A percentile compares a stretch with the other conserved stretches of the same genome.
Evolutionary conservation across 148 eudicot species (phyloP).

Genomic region (Heliosperma pusillum): DNA sequence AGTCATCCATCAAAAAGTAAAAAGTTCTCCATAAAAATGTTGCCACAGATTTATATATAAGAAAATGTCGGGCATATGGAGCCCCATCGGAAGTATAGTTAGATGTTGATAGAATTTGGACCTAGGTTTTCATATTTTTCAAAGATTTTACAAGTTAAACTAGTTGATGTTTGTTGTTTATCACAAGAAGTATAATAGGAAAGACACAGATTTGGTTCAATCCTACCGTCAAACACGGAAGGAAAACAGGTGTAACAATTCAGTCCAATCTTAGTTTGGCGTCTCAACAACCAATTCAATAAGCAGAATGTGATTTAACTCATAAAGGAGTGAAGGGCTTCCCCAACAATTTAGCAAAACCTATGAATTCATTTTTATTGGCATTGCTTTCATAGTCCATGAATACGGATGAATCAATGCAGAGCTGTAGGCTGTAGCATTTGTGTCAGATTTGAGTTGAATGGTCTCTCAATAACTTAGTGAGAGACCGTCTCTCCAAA

Average conservation of each 20-base stretch:
- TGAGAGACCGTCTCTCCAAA: too few species aligned
- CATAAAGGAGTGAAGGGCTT: neutral
- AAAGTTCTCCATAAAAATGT: neutral
- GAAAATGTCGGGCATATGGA: too few species aligned
- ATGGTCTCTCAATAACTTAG: too few species aligned
- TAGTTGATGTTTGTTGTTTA: too few species aligned
- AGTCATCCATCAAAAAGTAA: neutral
- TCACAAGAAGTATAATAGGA: too few species aligned
- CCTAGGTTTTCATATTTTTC: too few species aligned
- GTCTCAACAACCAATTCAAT: neutral
- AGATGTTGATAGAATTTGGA: too few species aligned
- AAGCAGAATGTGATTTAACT: too few species aligned
- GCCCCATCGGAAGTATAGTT: too few species aligned
- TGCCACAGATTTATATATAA: neutral
- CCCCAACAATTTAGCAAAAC: neutral
- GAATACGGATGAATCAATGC: neutral
- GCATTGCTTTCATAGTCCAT: neutral
- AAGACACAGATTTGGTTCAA: too few species aligned
- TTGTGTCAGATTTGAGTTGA: neutral
- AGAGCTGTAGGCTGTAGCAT: neutral
- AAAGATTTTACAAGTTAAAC: too few species aligned
- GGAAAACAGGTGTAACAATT: slow-evolving; percentile 5
- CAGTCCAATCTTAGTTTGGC: neutral
- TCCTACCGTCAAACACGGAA: neutral
- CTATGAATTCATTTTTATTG: too few species aligned